These are phyloP conservation scores for Lyophyllum shimeji DNA, from an alignment of 768 basidiomycete genomes.

Conservation along the genomic window DNA sequence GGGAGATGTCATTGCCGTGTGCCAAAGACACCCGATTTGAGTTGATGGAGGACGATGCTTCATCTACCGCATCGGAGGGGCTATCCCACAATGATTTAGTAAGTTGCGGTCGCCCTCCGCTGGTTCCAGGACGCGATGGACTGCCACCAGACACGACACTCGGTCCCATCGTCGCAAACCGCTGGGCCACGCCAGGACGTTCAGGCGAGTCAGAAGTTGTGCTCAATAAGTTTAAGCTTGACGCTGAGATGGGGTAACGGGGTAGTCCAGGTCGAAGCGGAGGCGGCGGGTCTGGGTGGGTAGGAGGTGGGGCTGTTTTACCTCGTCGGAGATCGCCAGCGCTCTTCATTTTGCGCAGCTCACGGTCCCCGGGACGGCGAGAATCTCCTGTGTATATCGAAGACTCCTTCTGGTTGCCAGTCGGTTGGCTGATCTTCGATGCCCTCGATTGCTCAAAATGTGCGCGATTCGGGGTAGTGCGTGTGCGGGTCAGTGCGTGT, in stretches of 20 bases:
- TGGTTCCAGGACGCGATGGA: constrained; percentile 36
- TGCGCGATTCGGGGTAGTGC: constrained; percentile 71
- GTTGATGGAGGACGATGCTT: constrained; percentile 7
- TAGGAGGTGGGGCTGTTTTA: constrained; percentile 27
- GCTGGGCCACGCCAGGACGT: constrained; percentile 41
- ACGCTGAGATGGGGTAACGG: constrained; percentile 60
- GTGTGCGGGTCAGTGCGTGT: constrained; percentile 62
- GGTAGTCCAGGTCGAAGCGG: constrained; percentile 37
- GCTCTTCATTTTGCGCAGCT: constrained; percentile 84
- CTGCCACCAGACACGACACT: constrained; percentile 34
- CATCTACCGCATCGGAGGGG: constrained; percentile 30
- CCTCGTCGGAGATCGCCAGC: constrained; percentile 73
- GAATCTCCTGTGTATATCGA: constrained; percentile 36
- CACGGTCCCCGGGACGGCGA: constrained; percentile 48
- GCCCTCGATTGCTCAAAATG: constrained; percentile 46
- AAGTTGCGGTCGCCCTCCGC: constrained; percentile 36
- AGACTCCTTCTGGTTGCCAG: constrained; percentile 21
- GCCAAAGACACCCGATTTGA: constrained; percentile 19
- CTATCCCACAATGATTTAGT: constrained; percentile 55
- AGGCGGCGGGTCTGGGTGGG: constrained; percentile 25
- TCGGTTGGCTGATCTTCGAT: constrained; percentile 26
- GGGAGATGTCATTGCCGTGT: constrained; percentile 10
- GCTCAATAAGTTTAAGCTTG: constrained; percentile 64
- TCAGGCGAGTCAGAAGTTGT: constrained; percentile 35
- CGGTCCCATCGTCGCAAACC: constrained; percentile 73